phyloP scores from a whole-genome alignment of 2,329 filamentous ascomycete species.

The Blastomyces emzantsi region DNA sequence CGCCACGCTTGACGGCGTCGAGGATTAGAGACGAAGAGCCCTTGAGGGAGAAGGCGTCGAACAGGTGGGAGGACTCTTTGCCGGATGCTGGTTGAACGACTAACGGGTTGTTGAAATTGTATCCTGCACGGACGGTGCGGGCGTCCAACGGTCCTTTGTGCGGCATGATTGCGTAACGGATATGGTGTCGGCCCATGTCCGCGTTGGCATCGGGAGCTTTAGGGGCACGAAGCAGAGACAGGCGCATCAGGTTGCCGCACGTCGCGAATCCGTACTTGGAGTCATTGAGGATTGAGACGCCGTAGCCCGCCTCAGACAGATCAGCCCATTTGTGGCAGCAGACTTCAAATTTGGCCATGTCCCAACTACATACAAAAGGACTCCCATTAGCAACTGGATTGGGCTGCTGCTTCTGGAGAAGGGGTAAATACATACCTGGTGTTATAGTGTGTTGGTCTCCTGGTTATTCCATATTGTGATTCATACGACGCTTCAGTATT shows the following conservation, averaged over 20 bases:
- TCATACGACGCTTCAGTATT: constrained; percentile 94
- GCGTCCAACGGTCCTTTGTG: constrained; percentile 64
- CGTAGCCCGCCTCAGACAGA: constrained; percentile 76
- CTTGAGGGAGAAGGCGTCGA: constrained; percentile 56
- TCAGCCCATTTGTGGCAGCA: constrained; percentile 94
- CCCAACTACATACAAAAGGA: constrained; percentile 52
- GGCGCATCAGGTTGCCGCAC: constrained; percentile 76
- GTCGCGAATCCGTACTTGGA: constrained; percentile 95
- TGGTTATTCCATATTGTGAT: constrained; percentile 83
- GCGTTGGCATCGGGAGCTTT: constrained; percentile 91
- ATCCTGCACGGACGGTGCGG: constrained; percentile 70
- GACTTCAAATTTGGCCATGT: constrained; percentile 97
- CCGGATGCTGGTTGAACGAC: constrained; percentile 41
- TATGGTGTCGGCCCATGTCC: constrained; percentile 83
- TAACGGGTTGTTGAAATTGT: constrained; percentile 83
- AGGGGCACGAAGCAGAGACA: constrained; percentile 74
- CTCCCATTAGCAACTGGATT: constrained; percentile 17
- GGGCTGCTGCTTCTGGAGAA: neutral
- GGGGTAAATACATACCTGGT: constrained; percentile 52
- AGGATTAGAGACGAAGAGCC: constrained; percentile 63
- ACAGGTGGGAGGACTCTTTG: constrained; percentile 19
- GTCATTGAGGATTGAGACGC: constrained; percentile 88
- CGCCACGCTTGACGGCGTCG: constrained; percentile 88
- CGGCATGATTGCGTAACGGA: constrained; percentile 84
- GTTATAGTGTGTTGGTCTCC: constrained; percentile 93